Percentiles rank a stretch among this genome's conserved stretches.
phyloP scores from a whole-genome alignment of 2,329 filamentous ascomycete species.

The Myrmaecium sp. region DNA sequence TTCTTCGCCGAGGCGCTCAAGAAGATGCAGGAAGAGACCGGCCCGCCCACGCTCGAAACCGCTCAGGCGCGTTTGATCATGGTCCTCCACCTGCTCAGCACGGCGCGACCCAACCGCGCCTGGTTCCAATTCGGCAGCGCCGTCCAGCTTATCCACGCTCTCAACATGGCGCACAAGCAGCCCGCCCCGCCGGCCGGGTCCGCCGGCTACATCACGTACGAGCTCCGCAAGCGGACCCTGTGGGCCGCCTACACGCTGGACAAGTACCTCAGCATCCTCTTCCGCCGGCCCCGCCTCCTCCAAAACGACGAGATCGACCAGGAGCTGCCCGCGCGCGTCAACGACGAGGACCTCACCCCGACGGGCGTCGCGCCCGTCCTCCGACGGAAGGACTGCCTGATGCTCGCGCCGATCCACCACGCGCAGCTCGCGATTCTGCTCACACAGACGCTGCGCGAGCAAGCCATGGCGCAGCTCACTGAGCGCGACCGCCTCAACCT shows the following conservation, averaged over 20 bases:
- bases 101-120: constrained; percentile 42
- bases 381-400: constrained; percentile 28
- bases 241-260: constrained; percentile 48
- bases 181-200: no score
- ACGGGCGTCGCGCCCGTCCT: constrained; percentile 14
- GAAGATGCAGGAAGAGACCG: constrained; percentile 33
- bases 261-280: constrained; percentile 45
- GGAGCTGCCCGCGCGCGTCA: constrained; percentile 36
- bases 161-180: constrained; percentile 16
- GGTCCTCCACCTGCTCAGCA: constrained; percentile 40
- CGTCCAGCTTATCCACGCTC: constrained; percentile 33
- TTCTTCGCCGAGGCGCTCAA: constrained; percentile 27
- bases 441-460: constrained; percentile 16
- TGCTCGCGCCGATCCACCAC: constrained; percentile 32
- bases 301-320: constrained; percentile 50
- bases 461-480: constrained; percentile 16
- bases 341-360: constrained; percentile 39
- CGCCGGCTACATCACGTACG: constrained; percentile 28
- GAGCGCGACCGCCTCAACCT: constrained; percentile 20
- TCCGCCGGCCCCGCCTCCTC: constrained; percentile 42
- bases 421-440: constrained; percentile 18
- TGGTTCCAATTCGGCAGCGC: constrained; percentile 44
- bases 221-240: constrained; percentile 42
- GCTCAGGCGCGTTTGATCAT: constrained; percentile 42
- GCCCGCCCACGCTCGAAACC: constrained; percentile 36